Base-by-base conservation (phyloP, 306 rosid species). In the Quercus berberidifolia region DNA sequence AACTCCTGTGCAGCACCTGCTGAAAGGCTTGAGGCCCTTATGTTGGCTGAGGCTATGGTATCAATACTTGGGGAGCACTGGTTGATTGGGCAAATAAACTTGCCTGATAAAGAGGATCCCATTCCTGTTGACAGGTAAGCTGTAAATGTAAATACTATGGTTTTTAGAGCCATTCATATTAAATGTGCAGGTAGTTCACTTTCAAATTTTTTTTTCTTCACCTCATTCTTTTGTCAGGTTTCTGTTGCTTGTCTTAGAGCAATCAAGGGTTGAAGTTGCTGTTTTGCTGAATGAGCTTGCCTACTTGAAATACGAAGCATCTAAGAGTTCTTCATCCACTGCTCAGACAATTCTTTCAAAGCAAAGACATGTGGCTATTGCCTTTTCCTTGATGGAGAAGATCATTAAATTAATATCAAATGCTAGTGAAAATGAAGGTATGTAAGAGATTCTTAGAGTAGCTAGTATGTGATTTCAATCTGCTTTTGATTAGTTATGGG, bases 261-360 rank as follows among this genome's bases (percentile, higher is more conserved):
- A 95, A 81, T 91, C 98, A 18, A 89, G 97, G 86, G 95, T 92
- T 81, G 99, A 95, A 91, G 89, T 95, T 80, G 97, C 97, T 28
- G 98, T 95, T 82, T 87, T 92, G 79, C 85, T 95, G 71, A 91
- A 95, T 83, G 97, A 95, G 80, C 83, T 95, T 82, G 98, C 98
- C 68, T 91, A 92, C 81, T 80, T 89, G 82, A 95, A 91, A 80
- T 93, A 85, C 81, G 97, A 93, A 83, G 96, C 95, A 76, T 88
- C 95, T 28, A 86, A 87, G 78, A 87, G 83, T 79, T 78, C 94
- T 74, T 83, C 89, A 8, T 78, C 92, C 75, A 76, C 86, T 78
- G 81, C 79, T 17, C 92, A 91, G 78, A 81, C 88, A 78, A 79
- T 92, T 79, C 41, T 74, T 84, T 79, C 69, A 25, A 95, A 92